Conservation (phyloP, 257 asterid species). For the Rhazya stricta region DNA sequence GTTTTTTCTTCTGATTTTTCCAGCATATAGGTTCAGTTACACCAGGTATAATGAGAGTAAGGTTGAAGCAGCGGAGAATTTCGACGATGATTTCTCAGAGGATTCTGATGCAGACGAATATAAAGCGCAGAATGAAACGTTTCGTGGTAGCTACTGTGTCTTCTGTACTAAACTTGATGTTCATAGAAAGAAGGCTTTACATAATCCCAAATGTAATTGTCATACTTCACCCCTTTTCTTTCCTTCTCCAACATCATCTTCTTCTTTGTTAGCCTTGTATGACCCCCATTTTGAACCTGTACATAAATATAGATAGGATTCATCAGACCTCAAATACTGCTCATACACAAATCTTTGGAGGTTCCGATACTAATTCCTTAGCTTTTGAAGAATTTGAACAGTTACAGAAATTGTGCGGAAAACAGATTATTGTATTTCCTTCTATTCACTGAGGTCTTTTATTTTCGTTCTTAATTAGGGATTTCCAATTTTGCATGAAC, state of each 20-base stretch:
- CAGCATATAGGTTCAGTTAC: slow-evolving; percentile 44
- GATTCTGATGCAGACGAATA: slow-evolving; percentile 35
- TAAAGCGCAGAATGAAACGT: slow-evolving; percentile 22
- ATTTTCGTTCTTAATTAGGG: background rate
- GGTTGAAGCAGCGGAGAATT: slow-evolving; percentile 29
- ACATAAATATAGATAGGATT: slow-evolving; percentile 28
- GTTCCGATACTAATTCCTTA: background rate
- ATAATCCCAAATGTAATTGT: slow-evolving; percentile 61
- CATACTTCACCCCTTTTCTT: slow-evolving; percentile 45
- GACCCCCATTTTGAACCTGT: too few species aligned
- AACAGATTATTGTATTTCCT: background rate
- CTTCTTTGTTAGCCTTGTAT: slow-evolving; percentile 43
- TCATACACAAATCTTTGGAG: background rate
- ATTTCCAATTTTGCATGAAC: too few species aligned
- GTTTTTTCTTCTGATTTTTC: slow-evolving; percentile 34
- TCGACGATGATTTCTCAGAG: slow-evolving; percentile 30
- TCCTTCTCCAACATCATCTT: slow-evolving; percentile 45
- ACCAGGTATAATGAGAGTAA: slow-evolving; percentile 44
- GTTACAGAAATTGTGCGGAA: background rate
- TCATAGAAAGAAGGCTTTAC: slow-evolving; percentile 41
- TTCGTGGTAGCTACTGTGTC: slow-evolving; percentile 53
- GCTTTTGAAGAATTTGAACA: background rate
- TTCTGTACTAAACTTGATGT: slow-evolving; percentile 73
- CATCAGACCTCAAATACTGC: background rate
- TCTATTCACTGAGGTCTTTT: background rate